A percentile compares a stretch with the other conserved stretches of the same genome.
Conservation (phyloP, 31 red algal species). For the Porphyra umbilicalis region DNA sequence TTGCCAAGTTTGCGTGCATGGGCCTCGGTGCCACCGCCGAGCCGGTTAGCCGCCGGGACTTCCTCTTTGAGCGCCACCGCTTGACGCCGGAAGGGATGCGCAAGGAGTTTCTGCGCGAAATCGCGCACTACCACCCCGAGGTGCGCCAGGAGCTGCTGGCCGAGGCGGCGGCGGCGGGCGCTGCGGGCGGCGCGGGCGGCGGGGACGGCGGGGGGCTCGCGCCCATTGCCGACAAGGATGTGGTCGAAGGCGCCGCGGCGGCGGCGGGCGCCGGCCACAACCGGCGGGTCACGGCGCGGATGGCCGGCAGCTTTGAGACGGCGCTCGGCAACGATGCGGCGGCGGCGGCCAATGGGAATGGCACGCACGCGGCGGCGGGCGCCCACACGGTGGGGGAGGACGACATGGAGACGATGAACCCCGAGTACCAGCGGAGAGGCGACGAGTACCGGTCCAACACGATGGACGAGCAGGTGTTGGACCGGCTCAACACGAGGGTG, state of each 20-base stretch:
- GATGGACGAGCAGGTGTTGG: neutral
- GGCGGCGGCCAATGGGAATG: neutral
- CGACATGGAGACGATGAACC: neutral
- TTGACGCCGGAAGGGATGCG: slow-evolving; percentile 52
- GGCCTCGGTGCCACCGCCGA: slow-evolving; percentile 37
- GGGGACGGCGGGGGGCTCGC: neutral
- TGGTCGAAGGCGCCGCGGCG: neutral
- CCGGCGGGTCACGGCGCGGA: neutral
- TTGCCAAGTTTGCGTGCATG: slow-evolving; percentile 40
- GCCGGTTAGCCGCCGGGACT: slow-evolving; percentile 58
- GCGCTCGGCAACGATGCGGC: neutral
- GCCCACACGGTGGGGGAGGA: neutral
- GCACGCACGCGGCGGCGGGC: neutral
- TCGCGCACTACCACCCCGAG: slow-evolving; percentile 82
- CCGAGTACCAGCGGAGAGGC: neutral
- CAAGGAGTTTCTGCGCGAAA: slow-evolving; percentile 64
- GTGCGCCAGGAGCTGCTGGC: slow-evolving; percentile 17
- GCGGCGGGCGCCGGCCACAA: too few relatives aligned
- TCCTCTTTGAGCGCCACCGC: slow-evolving; percentile 63
- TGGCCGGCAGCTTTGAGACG: neutral
- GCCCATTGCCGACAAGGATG: neutral
- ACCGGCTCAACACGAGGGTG: neutral
- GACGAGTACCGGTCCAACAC: neutral
- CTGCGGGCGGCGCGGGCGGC: neutral
- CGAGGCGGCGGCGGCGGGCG: neutral